Evolutionary conservation across 768 basidiomycete genomes (phyloP).

Genomic region (Dictyophora rubrovolvata): DNA sequence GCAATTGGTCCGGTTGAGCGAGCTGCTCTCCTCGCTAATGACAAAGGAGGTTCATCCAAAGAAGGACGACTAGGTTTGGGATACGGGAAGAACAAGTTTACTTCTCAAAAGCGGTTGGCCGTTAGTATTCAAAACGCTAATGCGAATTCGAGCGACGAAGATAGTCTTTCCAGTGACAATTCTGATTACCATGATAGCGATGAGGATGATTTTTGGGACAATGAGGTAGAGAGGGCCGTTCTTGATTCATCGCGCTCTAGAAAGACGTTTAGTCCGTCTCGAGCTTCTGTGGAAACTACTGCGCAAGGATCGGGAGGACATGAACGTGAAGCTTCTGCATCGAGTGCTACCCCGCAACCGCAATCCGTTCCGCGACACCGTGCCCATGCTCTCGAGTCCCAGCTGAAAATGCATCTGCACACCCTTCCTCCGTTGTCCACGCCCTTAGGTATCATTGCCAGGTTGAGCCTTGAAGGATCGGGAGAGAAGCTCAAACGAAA

Average conservation of each 20-base stretch:
- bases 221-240: not conserved
- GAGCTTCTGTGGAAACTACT: too few relatives aligned
- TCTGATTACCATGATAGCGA: not conserved
- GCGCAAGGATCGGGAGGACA: not conserved
- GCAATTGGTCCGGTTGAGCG: not conserved
- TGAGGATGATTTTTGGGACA: not conserved
- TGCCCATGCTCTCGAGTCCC: not conserved
- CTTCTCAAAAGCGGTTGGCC: not conserved
- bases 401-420: not conserved
- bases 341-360: not conserved
- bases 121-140: not conserved
- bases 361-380: not conserved
- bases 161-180: not conserved
- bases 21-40: not conserved
- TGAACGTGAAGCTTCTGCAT: not conserved
- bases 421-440: not conserved
- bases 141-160: not conserved
- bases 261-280: too few relatives aligned
- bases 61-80: not conserved
- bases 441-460: not conserved
- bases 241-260: too few relatives aligned
- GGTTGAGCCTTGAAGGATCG: not conserved
- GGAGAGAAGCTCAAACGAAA: slow-evolving; percentile 13
- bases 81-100: not conserved
- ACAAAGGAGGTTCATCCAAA: not conserved